A percentile compares a stretch with the other conserved stretches of the same genome.
These are phyloP conservation scores for Paramecium bursaria DNA, from an alignment of 73 alveolate genomes.

Conservation along the genomic window DNA sequence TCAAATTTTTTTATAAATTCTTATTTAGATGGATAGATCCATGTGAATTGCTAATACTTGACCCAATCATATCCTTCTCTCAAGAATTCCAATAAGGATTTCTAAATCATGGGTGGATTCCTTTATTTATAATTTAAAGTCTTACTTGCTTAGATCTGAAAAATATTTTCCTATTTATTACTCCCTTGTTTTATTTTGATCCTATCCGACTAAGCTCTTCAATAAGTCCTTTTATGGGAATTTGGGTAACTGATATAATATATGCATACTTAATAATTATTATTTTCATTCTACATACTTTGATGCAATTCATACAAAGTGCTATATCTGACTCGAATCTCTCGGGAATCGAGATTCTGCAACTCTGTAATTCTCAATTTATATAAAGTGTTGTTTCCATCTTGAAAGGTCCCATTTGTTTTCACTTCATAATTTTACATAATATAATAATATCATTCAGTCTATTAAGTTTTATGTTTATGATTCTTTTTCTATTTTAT, in stretches of 20 bases:
- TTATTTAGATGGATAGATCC: constrained; percentile 11
- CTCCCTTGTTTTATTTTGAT: neutral
- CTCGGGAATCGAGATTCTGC: constrained; percentile 15
- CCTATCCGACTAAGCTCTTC: neutral
- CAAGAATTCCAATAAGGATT: constrained; percentile 1
- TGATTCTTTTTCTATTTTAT: constrained; percentile 7
- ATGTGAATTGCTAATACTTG: neutral
- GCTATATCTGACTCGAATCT: constrained; percentile 60
- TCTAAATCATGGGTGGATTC: constrained; percentile 24
- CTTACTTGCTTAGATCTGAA: neutral
- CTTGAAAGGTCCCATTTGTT: no score
- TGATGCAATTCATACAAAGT: constrained; percentile 6
- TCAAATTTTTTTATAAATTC: neutral
- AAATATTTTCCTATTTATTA: constrained; percentile 14
- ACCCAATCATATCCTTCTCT: constrained; percentile 35
- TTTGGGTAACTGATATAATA: neutral
- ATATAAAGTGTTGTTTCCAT: constrained; percentile 11
- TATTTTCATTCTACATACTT: constrained; percentile 2
- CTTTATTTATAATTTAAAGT: neutral
- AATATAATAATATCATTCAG: no score
- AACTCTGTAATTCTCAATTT: constrained; percentile 23
- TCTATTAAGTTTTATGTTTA: no score
- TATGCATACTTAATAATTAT: constrained; percentile 1
- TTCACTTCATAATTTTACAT: no score
- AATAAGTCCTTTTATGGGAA: constrained; percentile 36